phyloP scores from a whole-genome alignment of 2,329 filamentous ascomycete species.

The Aspergillus luchuensis region DNA sequence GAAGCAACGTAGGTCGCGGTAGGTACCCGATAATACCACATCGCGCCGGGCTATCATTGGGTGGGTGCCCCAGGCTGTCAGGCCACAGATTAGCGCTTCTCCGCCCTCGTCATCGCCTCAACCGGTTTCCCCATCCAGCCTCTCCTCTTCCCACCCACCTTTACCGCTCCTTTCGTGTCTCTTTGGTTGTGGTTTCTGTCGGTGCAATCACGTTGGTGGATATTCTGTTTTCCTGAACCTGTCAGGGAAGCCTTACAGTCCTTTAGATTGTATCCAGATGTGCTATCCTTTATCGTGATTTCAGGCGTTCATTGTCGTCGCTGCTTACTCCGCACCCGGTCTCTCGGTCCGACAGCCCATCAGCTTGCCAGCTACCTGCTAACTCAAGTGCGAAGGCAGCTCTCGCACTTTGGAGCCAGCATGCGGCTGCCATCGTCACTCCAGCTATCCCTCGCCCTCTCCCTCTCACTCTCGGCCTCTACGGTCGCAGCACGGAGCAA shows the following conservation, averaged over 20 bases:
- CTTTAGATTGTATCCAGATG: background rate
- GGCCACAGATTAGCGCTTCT: conserved; percentile 21
- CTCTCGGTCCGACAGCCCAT: conserved; percentile 7
- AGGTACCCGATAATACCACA: conserved; percentile 4
- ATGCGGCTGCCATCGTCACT: conserved; percentile 32
- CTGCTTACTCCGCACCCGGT: conserved; percentile 18
- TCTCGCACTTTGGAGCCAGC: conserved; percentile 15
- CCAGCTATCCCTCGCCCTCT: conserved; percentile 27
- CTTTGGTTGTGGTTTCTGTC: background rate
- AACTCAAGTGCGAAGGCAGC: background rate
- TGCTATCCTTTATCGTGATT: conserved; percentile 3
- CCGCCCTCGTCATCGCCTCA: conserved; percentile 36
- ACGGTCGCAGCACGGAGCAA: conserved; percentile 44
- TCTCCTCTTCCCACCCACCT: conserved; percentile 2
- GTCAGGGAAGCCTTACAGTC: background rate
- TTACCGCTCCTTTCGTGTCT: conserved; percentile 8
- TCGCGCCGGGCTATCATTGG: conserved; percentile 1
- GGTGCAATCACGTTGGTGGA: background rate
- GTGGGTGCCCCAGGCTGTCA: conserved; percentile 28
- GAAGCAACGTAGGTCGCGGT: background rate
- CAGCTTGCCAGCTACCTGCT: conserved; percentile 3
- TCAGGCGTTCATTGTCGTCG: conserved; percentile 12
- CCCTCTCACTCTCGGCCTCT: conserved; percentile 28
- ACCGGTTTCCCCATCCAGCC: conserved; percentile 5
- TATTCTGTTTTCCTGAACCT: background rate